A percentile compares a stretch with the other conserved stretches of the same genome.
phyloP scores from a whole-genome alignment of 306 rosid species.

The Castanea crenata region DNA sequence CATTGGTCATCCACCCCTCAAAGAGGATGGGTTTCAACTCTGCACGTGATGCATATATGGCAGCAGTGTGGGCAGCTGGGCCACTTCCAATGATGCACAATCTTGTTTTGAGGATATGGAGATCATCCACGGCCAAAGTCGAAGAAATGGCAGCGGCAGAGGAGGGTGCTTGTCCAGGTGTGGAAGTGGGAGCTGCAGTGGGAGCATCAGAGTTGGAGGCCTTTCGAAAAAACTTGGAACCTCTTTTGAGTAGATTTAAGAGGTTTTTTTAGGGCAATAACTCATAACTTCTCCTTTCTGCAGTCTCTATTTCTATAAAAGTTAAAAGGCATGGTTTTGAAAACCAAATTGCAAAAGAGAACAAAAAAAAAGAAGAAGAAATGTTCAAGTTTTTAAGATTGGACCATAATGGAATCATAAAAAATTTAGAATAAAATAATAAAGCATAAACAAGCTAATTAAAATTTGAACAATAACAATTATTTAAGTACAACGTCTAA shows the following conservation, averaged over 20 bases:
- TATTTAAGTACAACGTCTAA: too few species aligned
- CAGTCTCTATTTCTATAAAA: not conserved
- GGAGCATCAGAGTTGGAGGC: not conserved
- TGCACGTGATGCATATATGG: conserved; percentile 82
- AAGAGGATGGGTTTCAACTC: conserved; percentile 85
- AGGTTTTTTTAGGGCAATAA: not conserved
- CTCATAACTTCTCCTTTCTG: not conserved
- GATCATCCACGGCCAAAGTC: conserved; percentile 34
- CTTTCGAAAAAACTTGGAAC: not conserved
- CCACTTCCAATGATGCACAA: conserved; percentile 87
- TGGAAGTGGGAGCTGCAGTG: not conserved
- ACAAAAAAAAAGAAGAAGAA: too few species aligned
- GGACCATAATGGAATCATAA: too few species aligned
- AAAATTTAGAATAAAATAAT: too few species aligned
- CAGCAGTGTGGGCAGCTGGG: conserved; percentile 81
- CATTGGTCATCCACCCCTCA: conserved; percentile 91
- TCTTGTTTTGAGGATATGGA: conserved; percentile 47
- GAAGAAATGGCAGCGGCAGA: conserved; percentile 6
- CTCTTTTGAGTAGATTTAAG: not conserved
- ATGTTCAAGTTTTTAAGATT: too few species aligned
- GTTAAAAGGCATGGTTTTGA: too few species aligned
- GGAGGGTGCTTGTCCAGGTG: not conserved
- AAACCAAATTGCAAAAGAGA: too few species aligned
- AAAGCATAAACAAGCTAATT: too few species aligned
- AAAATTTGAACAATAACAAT: too few species aligned